These are phyloP conservation scores for Handroanthus guayacan DNA, from an alignment of 257 asterid species.

Conservation along the genomic window DNA sequence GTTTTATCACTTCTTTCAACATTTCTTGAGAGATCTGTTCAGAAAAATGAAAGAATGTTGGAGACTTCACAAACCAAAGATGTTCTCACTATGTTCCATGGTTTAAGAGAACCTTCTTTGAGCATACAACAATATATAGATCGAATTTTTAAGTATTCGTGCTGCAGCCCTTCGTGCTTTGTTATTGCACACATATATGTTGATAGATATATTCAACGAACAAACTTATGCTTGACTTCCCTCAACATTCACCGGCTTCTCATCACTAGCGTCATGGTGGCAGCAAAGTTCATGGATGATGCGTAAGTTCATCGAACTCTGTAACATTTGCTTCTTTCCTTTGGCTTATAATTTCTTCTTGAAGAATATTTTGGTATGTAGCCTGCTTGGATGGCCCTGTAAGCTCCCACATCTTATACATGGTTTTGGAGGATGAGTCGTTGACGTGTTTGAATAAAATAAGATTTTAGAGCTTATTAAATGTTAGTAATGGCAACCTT, in stretches of 20 bases:
- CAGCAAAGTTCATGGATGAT: slow-evolving; percentile 92
- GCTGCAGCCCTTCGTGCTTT: slow-evolving; percentile 91
- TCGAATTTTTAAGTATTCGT: slow-evolving; percentile 81
- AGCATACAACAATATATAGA: slow-evolving; percentile 75
- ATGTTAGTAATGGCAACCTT: too few relatives aligned
- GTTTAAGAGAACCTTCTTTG: slow-evolving; percentile 74
- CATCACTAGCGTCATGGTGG: slow-evolving; percentile 90
- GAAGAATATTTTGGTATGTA: not conserved
- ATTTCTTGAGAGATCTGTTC: slow-evolving; percentile 64
- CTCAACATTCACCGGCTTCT: slow-evolving; percentile 87
- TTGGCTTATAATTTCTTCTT: not conserved
- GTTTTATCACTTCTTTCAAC: slow-evolving; percentile 67
- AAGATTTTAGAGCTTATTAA: too few relatives aligned
- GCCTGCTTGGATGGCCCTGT: too few relatives aligned
- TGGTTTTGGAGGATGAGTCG: too few relatives aligned
- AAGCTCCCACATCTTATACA: too few relatives aligned
- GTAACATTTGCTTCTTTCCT: not conserved
- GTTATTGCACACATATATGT: slow-evolving; percentile 77
- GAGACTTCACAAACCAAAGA: slow-evolving; percentile 56
- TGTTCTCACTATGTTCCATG: slow-evolving; percentile 64
- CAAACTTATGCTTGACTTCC: slow-evolving; percentile 57
- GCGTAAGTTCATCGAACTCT: slow-evolving; percentile 63
- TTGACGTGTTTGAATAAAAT: too few relatives aligned
- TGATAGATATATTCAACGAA: slow-evolving; percentile 71
- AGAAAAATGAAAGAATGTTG: slow-evolving; percentile 61